Percentiles rank a stretch among this genome's conserved stretches.
These are phyloP conservation scores for Zoysia japonica DNA, from an alignment of 176 grass and related monocot genomes.

Conservation along the genomic window DNA sequence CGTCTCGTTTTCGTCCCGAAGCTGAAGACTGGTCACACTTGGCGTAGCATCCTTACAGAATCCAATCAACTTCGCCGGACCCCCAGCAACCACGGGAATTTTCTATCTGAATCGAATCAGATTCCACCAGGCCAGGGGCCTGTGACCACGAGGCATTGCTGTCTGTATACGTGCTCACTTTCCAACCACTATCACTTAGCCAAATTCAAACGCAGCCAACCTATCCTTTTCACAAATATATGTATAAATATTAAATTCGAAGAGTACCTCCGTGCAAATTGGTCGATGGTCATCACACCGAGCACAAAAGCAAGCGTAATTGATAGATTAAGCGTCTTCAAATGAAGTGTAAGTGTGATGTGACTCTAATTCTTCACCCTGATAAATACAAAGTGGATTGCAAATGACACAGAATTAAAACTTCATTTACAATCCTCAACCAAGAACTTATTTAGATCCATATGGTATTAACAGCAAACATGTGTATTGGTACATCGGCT, in stretches of 20 bases:
- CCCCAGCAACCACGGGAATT: not conserved
- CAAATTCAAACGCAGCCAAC: too few species aligned
- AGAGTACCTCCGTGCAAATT: too few species aligned
- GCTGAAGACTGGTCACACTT: not conserved
- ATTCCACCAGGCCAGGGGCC: not conserved
- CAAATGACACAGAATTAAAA: not conserved
- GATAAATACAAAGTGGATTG: not conserved
- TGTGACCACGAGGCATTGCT: not conserved
- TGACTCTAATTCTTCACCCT: too few species aligned
- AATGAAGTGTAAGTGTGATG: too few species aligned
- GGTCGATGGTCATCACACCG: too few species aligned
- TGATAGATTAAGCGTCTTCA: too few species aligned
- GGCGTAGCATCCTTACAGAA: not conserved
- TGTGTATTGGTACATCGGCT: slow-evolving; percentile 4
- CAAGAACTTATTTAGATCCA: not conserved
- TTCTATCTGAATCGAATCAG: slow-evolving; percentile 9
- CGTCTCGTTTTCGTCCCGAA: not conserved
- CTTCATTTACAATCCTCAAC: not conserved
- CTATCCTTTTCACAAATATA: too few species aligned
- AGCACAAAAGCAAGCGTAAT: too few species aligned
- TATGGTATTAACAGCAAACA: not conserved
- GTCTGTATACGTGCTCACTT: not conserved
- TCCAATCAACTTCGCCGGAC: not conserved
- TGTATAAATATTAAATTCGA: too few species aligned
- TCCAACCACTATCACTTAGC: not conserved